These are phyloP conservation scores for Aulographum hederae DNA, from an alignment of 2,329 filamentous ascomycete species.

Conservation along the genomic window DNA sequence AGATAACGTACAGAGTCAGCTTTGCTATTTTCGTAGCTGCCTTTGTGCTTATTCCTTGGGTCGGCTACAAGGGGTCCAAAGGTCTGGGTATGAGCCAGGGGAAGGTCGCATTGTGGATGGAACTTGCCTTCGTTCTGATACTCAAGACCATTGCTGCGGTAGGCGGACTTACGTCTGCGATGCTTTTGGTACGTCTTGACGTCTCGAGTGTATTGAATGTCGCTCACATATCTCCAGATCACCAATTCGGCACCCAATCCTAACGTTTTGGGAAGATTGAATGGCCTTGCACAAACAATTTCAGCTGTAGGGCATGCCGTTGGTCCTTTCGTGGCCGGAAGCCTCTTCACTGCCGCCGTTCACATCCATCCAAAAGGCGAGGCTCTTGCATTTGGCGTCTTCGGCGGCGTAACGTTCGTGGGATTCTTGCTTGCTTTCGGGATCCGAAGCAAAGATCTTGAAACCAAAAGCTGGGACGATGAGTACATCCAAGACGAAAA, in stretches of 20 bases:
- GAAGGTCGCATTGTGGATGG: slow-evolving; percentile 55
- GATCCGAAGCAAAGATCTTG: slow-evolving; percentile 45
- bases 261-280: slow-evolving; percentile 71
- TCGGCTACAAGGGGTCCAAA: slow-evolving; percentile 53
- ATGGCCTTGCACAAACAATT: slow-evolving; percentile 84
- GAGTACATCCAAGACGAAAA: slow-evolving; percentile 20
- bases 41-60: slow-evolving; percentile 77
- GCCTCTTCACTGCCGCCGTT: slow-evolving; percentile 64
- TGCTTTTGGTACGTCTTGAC: slow-evolving; percentile 52
- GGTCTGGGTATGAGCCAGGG: slow-evolving; percentile 35
- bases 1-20: slow-evolving; percentile 63
- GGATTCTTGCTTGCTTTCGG: slow-evolving; percentile 68
- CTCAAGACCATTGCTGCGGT: slow-evolving; percentile 84
- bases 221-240: slow-evolving; percentile 35
- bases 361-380: slow-evolving; percentile 65
- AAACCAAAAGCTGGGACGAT: slow-evolving; percentile 37
- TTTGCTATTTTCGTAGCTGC: slow-evolving; percentile 64
- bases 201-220: no score
- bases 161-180: slow-evolving; percentile 72
- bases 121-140: slow-evolving; percentile 64
- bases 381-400: slow-evolving; percentile 68
- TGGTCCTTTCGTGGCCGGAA: slow-evolving; percentile 76
- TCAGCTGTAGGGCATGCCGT: slow-evolving; percentile 78
- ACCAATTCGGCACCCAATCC: slow-evolving; percentile 84
- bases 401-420: slow-evolving; percentile 63